Conservation (phyloP, 2,329 filamentous ascomycete genomes). For the Beauveria bassiana region DNA sequence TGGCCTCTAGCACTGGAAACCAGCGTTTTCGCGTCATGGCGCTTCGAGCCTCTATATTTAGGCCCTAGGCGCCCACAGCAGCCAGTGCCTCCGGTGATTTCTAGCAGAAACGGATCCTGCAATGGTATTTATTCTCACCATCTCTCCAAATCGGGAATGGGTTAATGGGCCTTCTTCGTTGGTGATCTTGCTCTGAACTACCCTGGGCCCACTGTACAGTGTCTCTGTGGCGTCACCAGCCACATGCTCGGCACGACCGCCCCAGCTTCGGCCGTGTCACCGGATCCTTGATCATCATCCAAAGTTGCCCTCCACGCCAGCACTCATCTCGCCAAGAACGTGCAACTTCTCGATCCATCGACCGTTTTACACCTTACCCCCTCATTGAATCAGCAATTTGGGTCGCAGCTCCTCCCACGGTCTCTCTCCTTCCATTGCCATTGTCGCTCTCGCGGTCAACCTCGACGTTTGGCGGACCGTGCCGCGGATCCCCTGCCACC, state of each 20-base stretch:
- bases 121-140: no score
- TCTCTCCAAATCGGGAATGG: no score
- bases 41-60: neutral
- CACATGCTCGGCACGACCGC: slow-evolving; percentile 4
- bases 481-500: slow-evolving; percentile 2
- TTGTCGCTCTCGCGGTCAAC: no score
- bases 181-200: no score
- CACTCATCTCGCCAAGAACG: neutral
- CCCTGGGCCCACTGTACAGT: no score
- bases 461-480: neutral
- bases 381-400: neutral
- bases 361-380: no score
- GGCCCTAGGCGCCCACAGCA: neutral
- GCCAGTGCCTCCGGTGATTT: neutral
- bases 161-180: no score
- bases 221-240: neutral
- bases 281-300: neutral
- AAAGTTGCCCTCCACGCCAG: neutral
- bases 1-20: neutral
- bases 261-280: neutral
- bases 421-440: no score
- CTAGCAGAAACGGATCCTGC: no score
- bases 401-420: no score
- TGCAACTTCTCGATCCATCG: neutral
- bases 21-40: neutral